Percentiles rank a stretch among this genome's conserved stretches.
These are phyloP conservation scores for Cryptococcus amylolentus DNA, from an alignment of 1,284 basidiomycete genomes.

Conservation along the genomic window DNA sequence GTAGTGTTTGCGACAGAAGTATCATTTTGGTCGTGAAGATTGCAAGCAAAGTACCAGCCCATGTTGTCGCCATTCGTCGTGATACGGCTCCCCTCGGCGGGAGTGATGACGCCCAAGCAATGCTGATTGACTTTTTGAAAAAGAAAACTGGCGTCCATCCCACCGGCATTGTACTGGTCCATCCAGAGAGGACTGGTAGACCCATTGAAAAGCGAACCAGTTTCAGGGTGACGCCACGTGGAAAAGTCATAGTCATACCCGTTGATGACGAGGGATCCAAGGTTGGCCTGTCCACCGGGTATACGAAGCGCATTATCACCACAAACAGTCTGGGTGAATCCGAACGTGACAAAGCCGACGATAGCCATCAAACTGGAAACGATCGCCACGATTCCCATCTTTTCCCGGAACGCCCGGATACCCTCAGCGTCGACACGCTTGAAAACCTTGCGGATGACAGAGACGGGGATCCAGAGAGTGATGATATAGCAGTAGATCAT, in stretches of 20 bases:
- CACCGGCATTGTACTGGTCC: conserved; percentile 70
- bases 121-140: conserved; percentile 88
- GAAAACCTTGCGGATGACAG: conserved; percentile 57
- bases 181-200: conserved; percentile 74
- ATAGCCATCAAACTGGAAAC: conserved; percentile 78
- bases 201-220: conserved; percentile 64
- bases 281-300: conserved; percentile 72
- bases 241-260: conserved; percentile 90
- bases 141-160: conserved; percentile 86
- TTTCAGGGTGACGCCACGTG: conserved; percentile 74
- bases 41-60: conserved; percentile 93
- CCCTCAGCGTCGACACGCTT: conserved; percentile 89
- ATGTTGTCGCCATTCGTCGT: conserved; percentile 52
- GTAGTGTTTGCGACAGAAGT: conserved; percentile 63
- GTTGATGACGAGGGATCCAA: conserved; percentile 83
- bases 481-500: conserved; percentile 91
- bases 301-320: conserved; percentile 76
- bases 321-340: conserved; percentile 95
- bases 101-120: conserved; percentile 73
- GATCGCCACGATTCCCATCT: conserved; percentile 87
- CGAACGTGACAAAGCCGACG: conserved; percentile 98
- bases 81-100: conserved; percentile 66
- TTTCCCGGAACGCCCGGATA: conserved; percentile 92
- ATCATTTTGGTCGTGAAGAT: conserved; percentile 73
- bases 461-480: conserved; percentile 77